Percentiles rank a stretch among this genome's conserved stretches.
These are phyloP conservation scores for Lentinula guzmanii DNA, from an alignment of 768 basidiomycete genomes.

Conservation along the genomic window DNA sequence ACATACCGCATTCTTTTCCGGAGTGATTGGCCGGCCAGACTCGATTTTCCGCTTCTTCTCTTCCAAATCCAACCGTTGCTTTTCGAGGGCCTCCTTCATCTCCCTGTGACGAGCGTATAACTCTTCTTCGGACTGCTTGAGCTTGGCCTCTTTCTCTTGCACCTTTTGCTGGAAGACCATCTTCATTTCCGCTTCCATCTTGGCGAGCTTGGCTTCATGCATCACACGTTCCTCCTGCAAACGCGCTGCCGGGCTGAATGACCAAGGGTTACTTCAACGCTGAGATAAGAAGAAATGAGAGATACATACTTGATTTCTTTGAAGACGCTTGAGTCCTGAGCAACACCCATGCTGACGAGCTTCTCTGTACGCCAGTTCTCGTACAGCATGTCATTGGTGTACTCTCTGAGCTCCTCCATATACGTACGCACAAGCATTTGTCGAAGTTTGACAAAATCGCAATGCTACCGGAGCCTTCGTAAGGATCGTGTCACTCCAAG, in stretches of 20 bases:
- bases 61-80: slow-evolving; percentile 91
- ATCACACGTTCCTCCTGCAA: slow-evolving; percentile 93
- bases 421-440: slow-evolving; percentile 99
- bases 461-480: slow-evolving; percentile 41
- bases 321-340: slow-evolving; percentile 97
- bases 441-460: slow-evolving; percentile 98
- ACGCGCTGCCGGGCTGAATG: slow-evolving; percentile 82
- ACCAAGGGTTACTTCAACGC: slow-evolving; percentile 11
- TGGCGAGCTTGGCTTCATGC: slow-evolving; percentile 95
- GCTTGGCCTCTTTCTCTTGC: slow-evolving; percentile 97
- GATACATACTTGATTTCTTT: slow-evolving; percentile 93
- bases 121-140: slow-evolving; percentile 99
- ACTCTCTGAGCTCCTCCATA: slow-evolving; percentile 98
- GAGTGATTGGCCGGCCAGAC: slow-evolving; percentile 90
- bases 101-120: slow-evolving; percentile 97
- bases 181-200: slow-evolving; percentile 99
- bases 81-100: slow-evolving; percentile 99
- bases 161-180: slow-evolving; percentile 99
- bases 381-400: slow-evolving; percentile 93
- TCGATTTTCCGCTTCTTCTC: slow-evolving; percentile 98
- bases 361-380: slow-evolving; percentile 99
- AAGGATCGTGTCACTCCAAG: neutral
- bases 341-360: slow-evolving; percentile 93
- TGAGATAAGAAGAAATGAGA: neutral
- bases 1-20: slow-evolving; percentile 85